Percentiles rank a stretch among this genome's conserved stretches.
Evolutionary conservation across 805 yeast genomes (phyloP).

Genomic region (Saccharomycopsis microspora): DNA sequence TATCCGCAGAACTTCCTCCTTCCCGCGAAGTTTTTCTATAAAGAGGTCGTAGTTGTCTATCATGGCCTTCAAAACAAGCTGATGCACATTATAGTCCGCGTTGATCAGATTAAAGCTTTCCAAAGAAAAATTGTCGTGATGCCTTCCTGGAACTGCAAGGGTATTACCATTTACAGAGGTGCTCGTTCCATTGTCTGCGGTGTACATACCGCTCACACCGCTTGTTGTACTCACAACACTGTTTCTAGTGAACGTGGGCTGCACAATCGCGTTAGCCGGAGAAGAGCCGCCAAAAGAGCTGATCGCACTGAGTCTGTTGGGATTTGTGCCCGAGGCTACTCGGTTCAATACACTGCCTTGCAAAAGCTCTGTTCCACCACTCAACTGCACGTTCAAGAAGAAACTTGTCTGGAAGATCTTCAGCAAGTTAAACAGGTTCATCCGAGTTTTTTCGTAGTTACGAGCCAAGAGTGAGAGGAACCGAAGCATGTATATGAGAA

Average conservation of each 20-base stretch:
- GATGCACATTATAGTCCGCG: slow-evolving; percentile 15
- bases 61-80: slow-evolving; percentile 9
- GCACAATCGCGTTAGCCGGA: not conserved
- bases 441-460: slow-evolving; percentile 22
- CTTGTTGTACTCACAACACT: slow-evolving; percentile 11
- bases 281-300: slow-evolving; percentile 1
- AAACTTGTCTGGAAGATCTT: slow-evolving; percentile 29
- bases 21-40: not conserved
- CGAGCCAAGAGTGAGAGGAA: slow-evolving; percentile 6
- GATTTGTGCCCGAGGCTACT: not conserved
- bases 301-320: slow-evolving; percentile 6
- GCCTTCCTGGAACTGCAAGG: not conserved
- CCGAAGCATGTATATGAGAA: slow-evolving; percentile 6
- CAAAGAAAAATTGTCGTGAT: slow-evolving; percentile 11
- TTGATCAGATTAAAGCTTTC: slow-evolving; percentile 14
- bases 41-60: slow-evolving; percentile 14
- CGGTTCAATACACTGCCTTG: not conserved
- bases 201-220: slow-evolving; percentile 7
- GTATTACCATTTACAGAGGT: not conserved
- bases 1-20: not conserved
- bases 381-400: slow-evolving; percentile 17
- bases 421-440: slow-evolving; percentile 26
- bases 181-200: not conserved
- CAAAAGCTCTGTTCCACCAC: slow-evolving; percentile 1
- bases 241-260: slow-evolving; percentile 6